Conservation (phyloP, 116 monocot species). For the Cymodocea nodosa region DNA sequence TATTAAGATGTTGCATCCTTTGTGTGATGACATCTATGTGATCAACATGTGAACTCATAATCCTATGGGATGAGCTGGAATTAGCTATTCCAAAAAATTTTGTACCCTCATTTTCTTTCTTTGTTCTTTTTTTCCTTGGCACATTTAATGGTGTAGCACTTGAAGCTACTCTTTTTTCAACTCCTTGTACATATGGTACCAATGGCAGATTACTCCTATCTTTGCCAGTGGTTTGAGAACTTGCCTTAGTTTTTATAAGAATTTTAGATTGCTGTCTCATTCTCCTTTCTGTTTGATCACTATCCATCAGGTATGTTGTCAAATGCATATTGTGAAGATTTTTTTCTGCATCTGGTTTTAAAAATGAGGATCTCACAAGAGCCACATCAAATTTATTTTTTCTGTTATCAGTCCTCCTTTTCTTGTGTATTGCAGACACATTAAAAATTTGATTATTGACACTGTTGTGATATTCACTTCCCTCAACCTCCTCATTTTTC, state of each 20-base stretch:
- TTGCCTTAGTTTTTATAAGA: constrained; percentile 3
- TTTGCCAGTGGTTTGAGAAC: background rate
- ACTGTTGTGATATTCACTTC: background rate
- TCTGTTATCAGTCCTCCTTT: constrained; percentile 25
- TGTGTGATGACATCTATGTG: constrained; percentile 34
- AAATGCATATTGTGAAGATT: background rate
- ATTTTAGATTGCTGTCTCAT: constrained; percentile 6
- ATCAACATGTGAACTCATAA: constrained; percentile 5
- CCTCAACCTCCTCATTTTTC: background rate
- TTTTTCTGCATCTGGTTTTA: background rate
- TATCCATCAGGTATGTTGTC: constrained; percentile 1
- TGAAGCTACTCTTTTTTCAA: constrained; percentile 6
- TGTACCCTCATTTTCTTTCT: constrained; percentile 6
- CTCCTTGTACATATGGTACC: background rate
- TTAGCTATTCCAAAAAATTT: background rate
- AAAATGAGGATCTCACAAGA: constrained; percentile 5
- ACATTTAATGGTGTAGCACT: constrained; percentile 10
- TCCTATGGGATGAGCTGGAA: background rate
- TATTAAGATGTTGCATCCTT: constrained; percentile 30
- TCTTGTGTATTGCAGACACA: constrained; percentile 24
- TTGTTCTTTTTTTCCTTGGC: constrained; percentile 16
- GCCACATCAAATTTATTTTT: constrained; percentile 8
- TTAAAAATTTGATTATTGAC: background rate
- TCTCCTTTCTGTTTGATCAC: constrained; percentile 8
- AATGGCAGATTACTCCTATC: background rate